Evolutionary conservation across 2,329 filamentous ascomycete genomes (phyloP).

Genomic region (Fusarium sterilihyphosum): DNA sequence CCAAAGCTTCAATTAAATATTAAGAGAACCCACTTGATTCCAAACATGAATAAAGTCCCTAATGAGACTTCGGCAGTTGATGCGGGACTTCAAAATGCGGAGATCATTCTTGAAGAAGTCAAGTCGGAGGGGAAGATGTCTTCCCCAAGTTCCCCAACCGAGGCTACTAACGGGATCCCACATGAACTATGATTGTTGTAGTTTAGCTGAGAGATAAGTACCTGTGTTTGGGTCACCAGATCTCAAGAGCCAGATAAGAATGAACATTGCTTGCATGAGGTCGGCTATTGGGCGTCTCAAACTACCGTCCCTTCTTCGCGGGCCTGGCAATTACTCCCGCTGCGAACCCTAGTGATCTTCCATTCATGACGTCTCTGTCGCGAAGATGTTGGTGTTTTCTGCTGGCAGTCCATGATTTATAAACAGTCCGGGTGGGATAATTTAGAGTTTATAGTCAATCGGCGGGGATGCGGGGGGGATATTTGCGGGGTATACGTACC

Average conservation of each 20-base stretch:
- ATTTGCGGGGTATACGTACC: background rate
- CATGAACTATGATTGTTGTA: background rate
- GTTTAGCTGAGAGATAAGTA: background rate
- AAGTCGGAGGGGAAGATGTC: background rate
- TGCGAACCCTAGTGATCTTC: too few relatives aligned
- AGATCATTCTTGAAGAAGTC: background rate
- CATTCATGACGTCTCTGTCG: background rate
- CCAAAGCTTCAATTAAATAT: background rate
- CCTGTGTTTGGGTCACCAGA: background rate
- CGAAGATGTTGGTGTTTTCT: rapidly evolving
- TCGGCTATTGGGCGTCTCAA: background rate
- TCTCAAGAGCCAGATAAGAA: background rate
- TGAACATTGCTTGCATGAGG: background rate
- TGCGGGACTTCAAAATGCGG: background rate
- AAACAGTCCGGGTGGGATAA: background rate
- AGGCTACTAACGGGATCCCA: background rate
- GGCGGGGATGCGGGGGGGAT: background rate
- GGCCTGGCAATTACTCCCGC: rapidly evolving
- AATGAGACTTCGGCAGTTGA: background rate
- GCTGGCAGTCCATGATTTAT: background rate
- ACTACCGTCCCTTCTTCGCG: background rate
- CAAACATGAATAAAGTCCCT: background rate
- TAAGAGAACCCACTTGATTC: background rate
- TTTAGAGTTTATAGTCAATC: background rate
- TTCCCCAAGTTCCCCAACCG: background rate